Percentiles rank a stretch among this genome's conserved stretches.
These are phyloP conservation scores for Fraxinus excelsior DNA, from an alignment of 257 asterid genomes.

Conservation along the genomic window DNA sequence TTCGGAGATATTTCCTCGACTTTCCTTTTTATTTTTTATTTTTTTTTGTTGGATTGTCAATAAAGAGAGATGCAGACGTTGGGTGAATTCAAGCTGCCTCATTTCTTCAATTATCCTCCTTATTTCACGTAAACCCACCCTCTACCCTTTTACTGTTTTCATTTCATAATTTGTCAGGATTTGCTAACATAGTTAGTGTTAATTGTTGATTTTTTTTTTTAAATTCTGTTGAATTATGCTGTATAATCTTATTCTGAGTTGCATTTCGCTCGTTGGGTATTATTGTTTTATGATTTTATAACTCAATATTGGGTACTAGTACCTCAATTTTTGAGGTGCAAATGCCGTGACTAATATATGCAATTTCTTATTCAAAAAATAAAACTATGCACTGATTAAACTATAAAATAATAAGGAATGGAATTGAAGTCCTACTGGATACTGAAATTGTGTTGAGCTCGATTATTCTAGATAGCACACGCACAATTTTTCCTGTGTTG, in stretches of 20 bases:
- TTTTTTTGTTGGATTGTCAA: not conserved
- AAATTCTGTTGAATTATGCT: not conserved
- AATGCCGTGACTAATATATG: not conserved
- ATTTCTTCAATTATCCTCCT: slow-evolving; percentile 73
- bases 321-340: not conserved
- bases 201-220: not conserved
- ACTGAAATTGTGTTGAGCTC: not conserved
- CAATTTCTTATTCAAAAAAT: slow-evolving; percentile 1
- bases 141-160: slow-evolving; percentile 5
- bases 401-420: not conserved
- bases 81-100: slow-evolving; percentile 74
- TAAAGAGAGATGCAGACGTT: slow-evolving; percentile 51
- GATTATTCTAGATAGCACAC: slow-evolving; percentile 2
- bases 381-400: not conserved
- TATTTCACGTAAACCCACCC: slow-evolving; percentile 62
- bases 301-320: not conserved
- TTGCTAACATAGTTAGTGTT: not conserved
- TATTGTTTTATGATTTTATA: too few species aligned
- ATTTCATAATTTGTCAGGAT: not conserved
- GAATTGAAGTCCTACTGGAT: not conserved
- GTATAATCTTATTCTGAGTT: not conserved
- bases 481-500: not conserved
- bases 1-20: too few species aligned
- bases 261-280: not conserved
- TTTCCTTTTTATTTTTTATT: too few species aligned